Base-by-base conservation (phyloP, 139 green algal species). In the Chlorokybus atmophyticus region DNA sequence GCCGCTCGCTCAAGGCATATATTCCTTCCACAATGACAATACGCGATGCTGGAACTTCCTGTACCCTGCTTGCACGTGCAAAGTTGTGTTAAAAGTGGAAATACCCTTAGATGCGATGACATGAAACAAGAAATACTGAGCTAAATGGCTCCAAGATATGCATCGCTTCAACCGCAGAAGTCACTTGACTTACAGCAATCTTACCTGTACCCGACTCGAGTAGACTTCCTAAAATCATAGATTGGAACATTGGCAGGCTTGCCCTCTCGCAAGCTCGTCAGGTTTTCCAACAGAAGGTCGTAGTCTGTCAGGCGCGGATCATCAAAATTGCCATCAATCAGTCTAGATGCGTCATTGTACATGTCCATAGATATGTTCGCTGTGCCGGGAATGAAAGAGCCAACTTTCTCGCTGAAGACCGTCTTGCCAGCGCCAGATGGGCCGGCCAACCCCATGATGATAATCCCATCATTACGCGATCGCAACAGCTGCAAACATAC, bases 21-120 rank as follows among this genome's bases (percentile, higher is more conserved):
- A 97, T 97, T 29, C 90, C 90, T 73, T 96, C 89, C 6, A 97
- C 50, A 23, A 96, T 81, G 2, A 97, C 79, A 19, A 97, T 78
- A 0, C 84, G 77, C 17, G 71, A 82, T 32, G 57, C 26, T 0
- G 82, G 81, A 8, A 80, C 71, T 41, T 75, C 57, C 32, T 87
- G 56, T 3, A 53, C 69, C 24, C 53, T 58, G 30, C 32, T 10
- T 14, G 35, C 35, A 10, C 10, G 35, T 14, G 14, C 35, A 44
- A 44, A n/a, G n/a, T n/a, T n/a, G n/a, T n/a, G n/a, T n/a, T n/a
- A n/a, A n/a, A n/a, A n/a, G n/a, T n/a, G 39, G 19, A 47, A 19
- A 19, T n/a, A 50, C 50, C 50, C 50, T 58, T 50, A 58, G 21
- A 19, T 52, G 21, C 23, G 51, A 58, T 14, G 14, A 47, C 19